Conservation (phyloP, 1,284 basidiomycete genomes). For the Microbotryum intermedium region DNA sequence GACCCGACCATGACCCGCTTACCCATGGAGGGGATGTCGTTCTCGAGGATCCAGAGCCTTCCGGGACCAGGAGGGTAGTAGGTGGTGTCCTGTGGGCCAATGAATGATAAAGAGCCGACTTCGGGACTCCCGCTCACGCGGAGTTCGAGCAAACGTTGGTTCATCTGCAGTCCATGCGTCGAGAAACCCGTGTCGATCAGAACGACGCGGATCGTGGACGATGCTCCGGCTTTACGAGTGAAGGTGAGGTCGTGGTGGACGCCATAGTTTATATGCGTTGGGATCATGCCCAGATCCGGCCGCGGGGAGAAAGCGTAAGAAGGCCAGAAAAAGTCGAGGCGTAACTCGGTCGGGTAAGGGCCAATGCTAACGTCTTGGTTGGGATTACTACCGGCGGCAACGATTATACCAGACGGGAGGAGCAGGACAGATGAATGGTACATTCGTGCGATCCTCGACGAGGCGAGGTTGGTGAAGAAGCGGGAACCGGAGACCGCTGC, state of each 20-base stretch:
- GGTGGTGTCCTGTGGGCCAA: too few species aligned
- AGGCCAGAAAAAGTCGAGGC: conserved; percentile 49
- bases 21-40: too few species aligned
- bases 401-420: conserved; percentile 48
- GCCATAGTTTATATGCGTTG: conserved; percentile 40
- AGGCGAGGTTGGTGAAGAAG: conserved; percentile 56
- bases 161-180: conserved; percentile 56
- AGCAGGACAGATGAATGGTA: conserved; percentile 51
- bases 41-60: too few species aligned
- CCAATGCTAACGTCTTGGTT: conserved; percentile 50
- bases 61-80: too few species aligned
- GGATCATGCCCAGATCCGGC: conserved; percentile 45
- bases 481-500: conserved; percentile 51
- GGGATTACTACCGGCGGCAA: conserved; percentile 75
- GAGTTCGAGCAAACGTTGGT: conserved; percentile 62
- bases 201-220: conserved; percentile 45
- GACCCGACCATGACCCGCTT: too few species aligned
- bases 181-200: conserved; percentile 68
- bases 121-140: too few species aligned
- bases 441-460: conserved; percentile 62
- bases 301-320: conserved; percentile 60
- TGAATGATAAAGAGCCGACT: too few species aligned
- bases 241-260: conserved; percentile 45
- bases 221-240: too few species aligned
- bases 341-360: neutral